These are phyloP conservation scores for Aspergillus glaucus DNA, from an alignment of 2,329 filamentous ascomycete species.

Conservation along the genomic window DNA sequence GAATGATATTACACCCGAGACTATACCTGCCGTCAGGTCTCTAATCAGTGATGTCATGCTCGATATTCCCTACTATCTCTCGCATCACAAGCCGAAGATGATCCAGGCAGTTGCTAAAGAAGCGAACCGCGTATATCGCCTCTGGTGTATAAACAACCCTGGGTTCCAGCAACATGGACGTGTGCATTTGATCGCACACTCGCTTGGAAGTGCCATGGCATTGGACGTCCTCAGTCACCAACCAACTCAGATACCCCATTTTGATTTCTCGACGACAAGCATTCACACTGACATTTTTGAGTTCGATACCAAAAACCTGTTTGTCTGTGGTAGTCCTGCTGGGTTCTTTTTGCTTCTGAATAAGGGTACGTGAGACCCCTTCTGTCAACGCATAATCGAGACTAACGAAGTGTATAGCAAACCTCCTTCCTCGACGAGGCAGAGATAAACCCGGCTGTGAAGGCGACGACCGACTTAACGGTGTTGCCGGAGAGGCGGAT, in stretches of 20 bases:
- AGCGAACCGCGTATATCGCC: slow-evolving; percentile 88
- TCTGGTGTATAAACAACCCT: slow-evolving; percentile 93
- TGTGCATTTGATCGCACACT: slow-evolving; percentile 89
- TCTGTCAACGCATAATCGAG: background rate
- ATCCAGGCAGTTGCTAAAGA: slow-evolving; percentile 80
- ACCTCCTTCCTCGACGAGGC: slow-evolving; percentile 68
- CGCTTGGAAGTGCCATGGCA: slow-evolving; percentile 89
- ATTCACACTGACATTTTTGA: slow-evolving; percentile 62
- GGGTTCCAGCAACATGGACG: slow-evolving; percentile 73
- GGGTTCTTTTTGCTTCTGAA: slow-evolving; percentile 91
- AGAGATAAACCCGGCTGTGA: slow-evolving; percentile 70
- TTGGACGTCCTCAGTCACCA: slow-evolving; percentile 86
- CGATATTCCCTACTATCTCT: slow-evolving; percentile 96
- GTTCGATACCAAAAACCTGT: slow-evolving; percentile 85
- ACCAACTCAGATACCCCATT: slow-evolving; percentile 61
- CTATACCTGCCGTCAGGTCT: slow-evolving; percentile 84
- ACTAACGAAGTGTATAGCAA: slow-evolving; percentile 33
- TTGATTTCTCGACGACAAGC: slow-evolving; percentile 32
- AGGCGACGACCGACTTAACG: slow-evolving; percentile 51
- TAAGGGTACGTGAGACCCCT: slow-evolving; percentile 34
- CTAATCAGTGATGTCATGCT: slow-evolving; percentile 98
- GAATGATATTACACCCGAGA: slow-evolving; percentile 85
- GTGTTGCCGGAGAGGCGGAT: slow-evolving; percentile 70
- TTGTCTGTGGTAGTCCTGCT: slow-evolving; percentile 82
- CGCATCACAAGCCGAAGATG: slow-evolving; percentile 93